Base-by-base conservation (phyloP, 495 filamentous ascomycete species). In the Staphylotrichum longicolle region DNA sequence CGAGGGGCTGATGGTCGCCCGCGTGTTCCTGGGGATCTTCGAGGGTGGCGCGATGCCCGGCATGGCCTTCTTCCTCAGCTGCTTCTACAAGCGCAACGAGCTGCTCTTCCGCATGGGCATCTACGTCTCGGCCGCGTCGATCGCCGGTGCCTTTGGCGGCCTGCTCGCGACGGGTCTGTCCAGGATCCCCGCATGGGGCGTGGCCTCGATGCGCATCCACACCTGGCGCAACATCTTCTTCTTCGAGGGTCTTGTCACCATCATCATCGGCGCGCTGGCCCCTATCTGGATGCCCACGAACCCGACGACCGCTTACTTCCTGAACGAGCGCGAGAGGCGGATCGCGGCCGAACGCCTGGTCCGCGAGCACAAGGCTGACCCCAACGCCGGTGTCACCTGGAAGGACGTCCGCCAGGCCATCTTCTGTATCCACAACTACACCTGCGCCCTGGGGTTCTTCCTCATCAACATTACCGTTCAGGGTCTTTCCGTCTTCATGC, bases 221-320 rank as follows among this genome's bases (percentile, higher is more conserved):
- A 82, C 81, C 7, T 88, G 84, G 85, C 78, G 85, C 54, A 86
- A 85, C 79, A 87, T 87, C 61, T 81, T 87, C 72, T 84, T 86
- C 64, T 85, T 87, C 57, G 85, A 87, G 71, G 85, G 85, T 0
- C 61, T 86, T 12, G 63, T 86, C 55, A 78, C 85, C 65, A 77
- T 83, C 5, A 68, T 84, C 53, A 63, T 78, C 45, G 82, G 80
- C 34, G 68, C 79, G 30, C 60, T 73, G 8, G 72, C 81, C 27
- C 83, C 78, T 50, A 68, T 80, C 54, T 83, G 78, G 67, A 77
- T 88, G 62, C 83, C 85, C 4, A 84, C 83, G 37, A 79, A 66
- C 14, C 70, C 85, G 40, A 73, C 74, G 51, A 77, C 78, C 10
- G 77, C 83, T 6, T 73, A 73, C 5, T 85, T 82, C 64, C 68